Evolutionary conservation across 2,329 filamentous ascomycete genomes (phyloP), one percentile per base, ranked within the genome.

Genomic region (Colletotrichum gloeosporioides): DNA sequence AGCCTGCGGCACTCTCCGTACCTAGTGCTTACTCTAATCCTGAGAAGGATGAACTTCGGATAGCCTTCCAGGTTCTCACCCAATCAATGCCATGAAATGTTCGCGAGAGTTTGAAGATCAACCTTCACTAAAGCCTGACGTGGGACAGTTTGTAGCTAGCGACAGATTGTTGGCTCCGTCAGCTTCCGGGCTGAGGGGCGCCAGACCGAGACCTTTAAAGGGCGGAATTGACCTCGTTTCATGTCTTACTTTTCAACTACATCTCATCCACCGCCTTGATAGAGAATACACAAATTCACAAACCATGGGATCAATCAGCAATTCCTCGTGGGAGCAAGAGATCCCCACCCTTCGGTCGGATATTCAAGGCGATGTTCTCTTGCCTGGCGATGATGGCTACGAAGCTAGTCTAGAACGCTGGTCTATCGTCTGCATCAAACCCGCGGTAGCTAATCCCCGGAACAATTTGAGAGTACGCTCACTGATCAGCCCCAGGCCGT

Each of bases 351-450:
- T 73, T 3, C 44, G 65, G 36, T 67, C 71, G 16, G 12, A 8
- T 4, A 63, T 73, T 16, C n/a, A 70, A 13, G 82, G 84, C 69
- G 78, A 78, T 16, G 77, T 86, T 31, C 78, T 85, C 18, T 78
- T 83, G 4, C 83, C 85, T 15, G 81, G 80, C 10, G 81, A 84
- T 6, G 80, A 82, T 2, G 84, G 79, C 7, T 87, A 82, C 77
- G 74, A 82, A 8, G 79, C 80, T n/a, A 85, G 83, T 27, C 79
- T 87, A 8, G 71, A 81, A 32, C 80, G 85, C 75, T 87, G 85
- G 85, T 86, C 84, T 62, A 71, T 80, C 27, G 83, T 84, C 3
- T 84, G 83, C 72, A 76, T 84, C 62, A 85, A 86, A 66, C 83
- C 81, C 22, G 85, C 85, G 22, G 79, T 81, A 64, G 53, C 53